Conservation (phyloP, 305 asterid species). For the Fraxinus nigra region DNA sequence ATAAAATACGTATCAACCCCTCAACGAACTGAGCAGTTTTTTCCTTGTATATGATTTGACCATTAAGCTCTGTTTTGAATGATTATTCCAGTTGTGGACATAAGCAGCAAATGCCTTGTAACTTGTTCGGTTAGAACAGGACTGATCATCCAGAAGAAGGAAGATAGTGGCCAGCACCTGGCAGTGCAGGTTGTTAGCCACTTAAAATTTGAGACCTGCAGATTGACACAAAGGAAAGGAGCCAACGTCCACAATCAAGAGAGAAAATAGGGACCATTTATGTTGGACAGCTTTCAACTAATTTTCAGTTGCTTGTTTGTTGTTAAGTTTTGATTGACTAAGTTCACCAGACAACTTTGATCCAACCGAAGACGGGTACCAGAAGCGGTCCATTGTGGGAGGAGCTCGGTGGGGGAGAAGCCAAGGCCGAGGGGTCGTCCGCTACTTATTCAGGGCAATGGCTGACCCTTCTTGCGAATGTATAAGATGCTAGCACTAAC, state of each 20-base stretch:
- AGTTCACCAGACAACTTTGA: not conserved
- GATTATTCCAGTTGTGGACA: not conserved
- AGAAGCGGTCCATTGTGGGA: constrained; percentile 1
- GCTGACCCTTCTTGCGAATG: not conserved
- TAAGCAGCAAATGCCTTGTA: not conserved
- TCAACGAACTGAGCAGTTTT: not conserved
- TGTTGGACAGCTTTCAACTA: constrained; percentile 18
- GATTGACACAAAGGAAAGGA: not conserved
- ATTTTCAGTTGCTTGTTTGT: constrained; percentile 20
- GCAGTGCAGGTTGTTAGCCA: constrained; percentile 16
- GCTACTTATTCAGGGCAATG: not conserved
- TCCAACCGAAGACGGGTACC: constrained; percentile 5
- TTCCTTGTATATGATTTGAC: not conserved
- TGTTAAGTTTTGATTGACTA: constrained; percentile 24
- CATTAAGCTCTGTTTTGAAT: not conserved
- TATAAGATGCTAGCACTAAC: not conserved
- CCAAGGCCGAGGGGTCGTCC: not conserved
- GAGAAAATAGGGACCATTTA: constrained; percentile 20
- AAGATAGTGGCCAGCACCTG: not conserved
- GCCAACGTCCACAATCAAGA: not conserved
- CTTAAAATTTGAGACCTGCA: not conserved
- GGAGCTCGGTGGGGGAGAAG: not conserved
- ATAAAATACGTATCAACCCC: not conserved
- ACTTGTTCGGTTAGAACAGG: constrained; percentile 6
- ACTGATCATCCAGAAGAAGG: not conserved